These are phyloP conservation scores for Bryopsis sp. DNA, from an alignment of 139 green algal genomes.

Conservation along the genomic window DNA sequence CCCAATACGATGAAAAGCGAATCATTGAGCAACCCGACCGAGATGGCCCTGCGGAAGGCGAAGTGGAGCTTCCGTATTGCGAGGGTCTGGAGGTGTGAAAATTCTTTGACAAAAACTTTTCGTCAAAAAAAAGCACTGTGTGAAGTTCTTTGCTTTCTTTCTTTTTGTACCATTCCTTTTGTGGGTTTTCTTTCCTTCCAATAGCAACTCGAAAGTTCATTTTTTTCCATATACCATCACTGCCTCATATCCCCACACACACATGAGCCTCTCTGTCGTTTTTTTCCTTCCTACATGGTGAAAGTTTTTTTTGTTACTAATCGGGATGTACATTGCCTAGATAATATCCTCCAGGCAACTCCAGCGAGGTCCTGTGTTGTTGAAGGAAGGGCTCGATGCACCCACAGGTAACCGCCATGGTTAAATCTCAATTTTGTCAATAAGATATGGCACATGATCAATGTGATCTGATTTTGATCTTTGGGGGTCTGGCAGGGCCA, in stretches of 20 bases:
- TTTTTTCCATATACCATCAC: too few relatives aligned
- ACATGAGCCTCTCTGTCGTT: too few relatives aligned
- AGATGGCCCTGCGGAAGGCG: neutral
- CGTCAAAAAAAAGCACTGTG: too few relatives aligned
- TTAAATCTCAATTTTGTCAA: too few relatives aligned
- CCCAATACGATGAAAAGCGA: conserved; percentile 8
- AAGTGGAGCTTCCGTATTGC: conserved; percentile 13
- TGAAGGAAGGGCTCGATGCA: conserved; percentile 13
- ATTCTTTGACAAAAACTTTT: neutral
- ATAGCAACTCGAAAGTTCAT: too few relatives aligned
- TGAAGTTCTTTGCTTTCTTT: too few relatives aligned
- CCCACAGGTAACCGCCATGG: neutral
- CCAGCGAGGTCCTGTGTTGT: conserved; percentile 9
- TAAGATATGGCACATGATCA: too few relatives aligned
- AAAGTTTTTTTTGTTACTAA: too few relatives aligned
- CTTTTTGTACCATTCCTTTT: too few relatives aligned
- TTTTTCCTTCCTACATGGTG: too few relatives aligned
- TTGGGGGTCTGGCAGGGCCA: neutral
- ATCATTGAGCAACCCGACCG: neutral
- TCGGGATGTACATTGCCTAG: neutral
- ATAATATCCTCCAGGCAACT: conserved; percentile 13
- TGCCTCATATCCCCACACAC: too few relatives aligned
- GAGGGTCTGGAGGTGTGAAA: conserved; percentile 9
- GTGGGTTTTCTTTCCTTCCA: too few relatives aligned
- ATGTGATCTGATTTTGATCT: neutral